Evolutionary conservation across 306 rosid genomes (phyloP), one percentile per base, ranked within the genome.

Genomic region (Medicago lupulina): DNA sequence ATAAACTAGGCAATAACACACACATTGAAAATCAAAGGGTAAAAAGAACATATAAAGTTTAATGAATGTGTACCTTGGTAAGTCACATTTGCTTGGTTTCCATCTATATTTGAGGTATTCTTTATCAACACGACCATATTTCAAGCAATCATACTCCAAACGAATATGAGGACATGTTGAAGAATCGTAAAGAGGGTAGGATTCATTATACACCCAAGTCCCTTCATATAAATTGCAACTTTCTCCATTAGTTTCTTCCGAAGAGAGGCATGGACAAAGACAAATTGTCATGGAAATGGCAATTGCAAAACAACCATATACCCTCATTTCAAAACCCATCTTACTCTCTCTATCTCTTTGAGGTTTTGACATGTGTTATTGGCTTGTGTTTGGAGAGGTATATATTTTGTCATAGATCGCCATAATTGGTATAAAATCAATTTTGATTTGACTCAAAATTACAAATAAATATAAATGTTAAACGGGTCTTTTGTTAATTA

Each of bases 101-200:
- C 97, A 92, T 58, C 90, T 51, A 69, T 76, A 92, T 17, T 82
- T 83, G 74, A 92, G 97, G 15, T 92, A 89, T 0, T 67, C 8
- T 0, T 1, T 49, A 81, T 89, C 91, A 6, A 85, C 81, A 0
- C 97, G 89, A 11, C 90, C 93, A 53, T 68, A 85, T 40, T 81
- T 85, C 15, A 76, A 38, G 63, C 97, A 92, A 46, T 92, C 82
- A 23, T 74, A 92, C 64, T 89, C 91, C 1, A 25, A 59, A 1
- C 88, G 76, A 68, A 89, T 83, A 46, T 81, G 78, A 44, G 87
- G 90, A n/a, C 97, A 92, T 0, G 17, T 4, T 1, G 31, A 61
- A 7, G 95, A 92, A 0, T 92, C 80, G 17, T 89, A 92, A 0
- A 92, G 83, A 41, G 97, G 97, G 16, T 86, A 92, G 0, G 84